Percentiles rank a stretch among this genome's conserved stretches.
These are phyloP conservation scores for Hypoxylon intermedium DNA, from an alignment of 495 filamentous ascomycete genomes.

Conservation along the genomic window DNA sequence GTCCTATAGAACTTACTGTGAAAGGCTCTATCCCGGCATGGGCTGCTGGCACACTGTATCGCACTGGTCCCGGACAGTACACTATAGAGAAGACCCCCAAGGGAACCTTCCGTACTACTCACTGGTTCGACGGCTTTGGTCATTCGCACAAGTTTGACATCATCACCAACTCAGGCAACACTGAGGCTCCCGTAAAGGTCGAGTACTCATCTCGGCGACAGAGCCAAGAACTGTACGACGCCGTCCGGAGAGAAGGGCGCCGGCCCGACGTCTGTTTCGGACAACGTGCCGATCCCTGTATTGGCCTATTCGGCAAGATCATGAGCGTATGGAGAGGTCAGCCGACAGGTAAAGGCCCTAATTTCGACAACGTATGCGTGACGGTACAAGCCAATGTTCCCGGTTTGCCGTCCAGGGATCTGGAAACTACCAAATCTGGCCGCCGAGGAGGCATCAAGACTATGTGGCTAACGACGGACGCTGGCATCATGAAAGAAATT, in stretches of 20 bases:
- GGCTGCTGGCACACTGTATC: conserved; percentile 68
- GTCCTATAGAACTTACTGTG: conserved; percentile 50
- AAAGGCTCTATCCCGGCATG: conserved; percentile 53
- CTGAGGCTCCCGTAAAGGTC: conserved; percentile 49
- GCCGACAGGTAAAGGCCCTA: conserved; percentile 30
- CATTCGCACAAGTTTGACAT: conserved; percentile 79
- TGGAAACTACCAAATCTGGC: conserved; percentile 27
- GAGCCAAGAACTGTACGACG: conserved; percentile 61
- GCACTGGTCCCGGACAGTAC: conserved; percentile 72
- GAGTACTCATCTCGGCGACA: conserved; percentile 76
- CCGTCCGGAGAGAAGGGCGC: conserved; percentile 61
- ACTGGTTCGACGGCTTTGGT: conserved; percentile 86
- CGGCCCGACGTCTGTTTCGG: conserved; percentile 62
- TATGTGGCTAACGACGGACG: conserved; percentile 69
- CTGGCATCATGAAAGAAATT: conserved; percentile 60
- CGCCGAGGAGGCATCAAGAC: conserved; percentile 49
- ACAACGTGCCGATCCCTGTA: conserved; percentile 71
- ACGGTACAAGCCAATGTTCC: conserved; percentile 66
- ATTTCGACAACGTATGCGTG: conserved; percentile 63
- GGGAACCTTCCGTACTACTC: conserved; percentile 61
- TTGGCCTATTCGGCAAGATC: conserved; percentile 70
- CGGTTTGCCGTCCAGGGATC: conserved; percentile 43
- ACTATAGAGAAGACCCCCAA: conserved; percentile 63
- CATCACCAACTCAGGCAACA: conserved; percentile 40
- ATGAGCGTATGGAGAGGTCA: conserved; percentile 58